These are phyloP conservation scores for Epichloe sylvatica DNA, from an alignment of 2,329 filamentous ascomycete genomes.

Conservation along the genomic window DNA sequence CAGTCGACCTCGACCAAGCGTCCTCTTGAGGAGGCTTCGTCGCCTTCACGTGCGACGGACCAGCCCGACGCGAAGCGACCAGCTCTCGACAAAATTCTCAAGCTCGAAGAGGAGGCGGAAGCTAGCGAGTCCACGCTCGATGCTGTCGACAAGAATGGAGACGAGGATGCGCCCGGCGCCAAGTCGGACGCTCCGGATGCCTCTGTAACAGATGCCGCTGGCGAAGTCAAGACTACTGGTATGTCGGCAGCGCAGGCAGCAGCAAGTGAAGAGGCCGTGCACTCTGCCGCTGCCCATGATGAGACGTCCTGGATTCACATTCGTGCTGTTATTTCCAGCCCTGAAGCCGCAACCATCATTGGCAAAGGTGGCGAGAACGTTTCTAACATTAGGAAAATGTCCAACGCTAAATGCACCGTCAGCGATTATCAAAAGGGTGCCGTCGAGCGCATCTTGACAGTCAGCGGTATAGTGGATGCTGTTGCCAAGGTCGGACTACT, in stretches of 20 bases:
- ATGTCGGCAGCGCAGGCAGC: constrained; percentile 13
- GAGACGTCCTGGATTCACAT: constrained; percentile 96
- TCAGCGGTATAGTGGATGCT: constrained; percentile 91
- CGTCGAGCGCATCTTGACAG: constrained; percentile 92
- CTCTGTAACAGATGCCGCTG: constrained; percentile 19
- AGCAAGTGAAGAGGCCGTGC: constrained; percentile 17
- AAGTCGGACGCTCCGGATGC: constrained; percentile 24
- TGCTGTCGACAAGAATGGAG: constrained; percentile 33
- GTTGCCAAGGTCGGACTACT: constrained; percentile 66
- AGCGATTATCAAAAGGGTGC: constrained; percentile 96
- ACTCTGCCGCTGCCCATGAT: constrained; percentile 53
- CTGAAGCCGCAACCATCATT: constrained; percentile 93
- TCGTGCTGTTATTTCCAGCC: constrained; percentile 90
- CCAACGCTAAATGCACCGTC: constrained; percentile 95
- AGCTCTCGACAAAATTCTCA: constrained; percentile 82
- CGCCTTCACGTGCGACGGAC: constrained; percentile 77
- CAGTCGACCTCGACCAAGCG: constrained; percentile 66
- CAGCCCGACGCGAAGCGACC: constrained; percentile 96
- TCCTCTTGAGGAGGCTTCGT: constrained; percentile 92
- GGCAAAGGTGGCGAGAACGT: constrained; percentile 98
- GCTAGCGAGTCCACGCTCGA: constrained; percentile 23
- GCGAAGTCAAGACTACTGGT: constrained; percentile 13
- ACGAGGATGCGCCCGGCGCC: constrained; percentile 35
- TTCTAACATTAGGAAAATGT: constrained; percentile 86
- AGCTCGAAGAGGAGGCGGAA: constrained; percentile 45